Evolutionary conservation across 2,329 filamentous ascomycete species (phyloP), one percentile per base, ranked within the genome.

Genomic region (Acrocalymma vagum): DNA sequence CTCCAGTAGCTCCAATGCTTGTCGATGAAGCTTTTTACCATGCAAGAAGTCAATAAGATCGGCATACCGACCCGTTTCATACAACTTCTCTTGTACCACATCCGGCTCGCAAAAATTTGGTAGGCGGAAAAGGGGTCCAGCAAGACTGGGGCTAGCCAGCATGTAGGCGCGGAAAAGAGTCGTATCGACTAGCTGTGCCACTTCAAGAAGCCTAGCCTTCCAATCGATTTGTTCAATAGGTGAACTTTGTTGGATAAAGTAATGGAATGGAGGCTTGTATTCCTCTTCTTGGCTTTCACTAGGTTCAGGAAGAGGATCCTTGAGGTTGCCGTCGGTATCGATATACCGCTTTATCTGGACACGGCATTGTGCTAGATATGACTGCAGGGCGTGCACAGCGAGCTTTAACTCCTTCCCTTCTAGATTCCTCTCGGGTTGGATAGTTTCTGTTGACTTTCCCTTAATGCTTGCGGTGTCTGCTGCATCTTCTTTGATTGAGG

Each of bases 41-140:
- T 95, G 90, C 55, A 97, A 85, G 65, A 99, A 99, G 67, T 97
- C 93, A n/a, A 99, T 91, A 2, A 99, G 77, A 71, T 97, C 93
- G 35, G 87, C 93, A 70, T 95, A 96, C 21, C 92, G 84, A 42
- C 88, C 88, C 26, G 86, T 90, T 65, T 96, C 90, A 45, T 96
- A 84, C 4, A 99, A 76, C 58, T 91, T 91, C 69, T 96, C 89
- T 64, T 96, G 94, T 15, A 99, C 93, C 3, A 97, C 94, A 20
- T 90, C 87, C 0, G 94, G 93, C 58, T 99, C 93, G 68, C 94
- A 97, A 65, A 96, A 97, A 67, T 99, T 99, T 63, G 92, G 87
- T 35, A 97, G 90, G 16, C 94, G 90, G 74, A 99, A 97, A 0
- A 99, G 80, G 0, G 92, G 90, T 2, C 89, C 88, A 3, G 91